Evolutionary conservation across 75 land plant genomes (phyloP), one percentile per base, ranked within the genome.

Genomic region (Sequoia sempervirens): DNA sequence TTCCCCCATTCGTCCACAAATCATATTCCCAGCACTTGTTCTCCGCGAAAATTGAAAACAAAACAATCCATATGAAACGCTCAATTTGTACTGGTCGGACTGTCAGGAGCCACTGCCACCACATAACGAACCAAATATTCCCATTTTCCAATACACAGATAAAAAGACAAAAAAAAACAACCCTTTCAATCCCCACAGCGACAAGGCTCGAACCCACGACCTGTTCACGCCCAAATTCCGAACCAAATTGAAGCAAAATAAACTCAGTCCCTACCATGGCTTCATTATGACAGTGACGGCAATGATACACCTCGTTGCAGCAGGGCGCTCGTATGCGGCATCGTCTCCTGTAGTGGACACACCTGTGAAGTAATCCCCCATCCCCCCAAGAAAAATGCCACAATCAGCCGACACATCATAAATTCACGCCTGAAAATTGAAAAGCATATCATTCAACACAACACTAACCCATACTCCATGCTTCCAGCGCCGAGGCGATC

Each of bases 271-370:
- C 79, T 88, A 93, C 98, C 89, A 88, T 97, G 10, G 95, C 93
- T 45, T 97, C 99, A 81, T 97, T 96, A 82, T 97, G 99, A 83
- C 99, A 97, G 79, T 96, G 97, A 18, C 94, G 89, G 66, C 99
- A 96, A 74, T 93, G 90, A 81, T 92, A 96, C 28, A 96, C 81
- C 87, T 93, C 97, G 83, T 92, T 90, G 70, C 99, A 96, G 80
- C 99, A 96, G 15, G 97, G 99, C 30, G 99, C 95, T 75, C 99
- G 92, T 45, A 96, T 95, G 82, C 90, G 86, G 89, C 99, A 96
- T 80, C 96, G 86, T 84, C 97, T 75, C 83, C 86, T 82, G 89
- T 96, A 96, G 84, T 96, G 97, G 23, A 85, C 28, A 37, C 99
- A 96, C 38, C 99, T 95, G 89, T 26, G 50, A 70, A 80, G 30